Conservation (phyloP, 2,329 filamentous ascomycete genomes). For the Raffaelea deltoideospora region DNA sequence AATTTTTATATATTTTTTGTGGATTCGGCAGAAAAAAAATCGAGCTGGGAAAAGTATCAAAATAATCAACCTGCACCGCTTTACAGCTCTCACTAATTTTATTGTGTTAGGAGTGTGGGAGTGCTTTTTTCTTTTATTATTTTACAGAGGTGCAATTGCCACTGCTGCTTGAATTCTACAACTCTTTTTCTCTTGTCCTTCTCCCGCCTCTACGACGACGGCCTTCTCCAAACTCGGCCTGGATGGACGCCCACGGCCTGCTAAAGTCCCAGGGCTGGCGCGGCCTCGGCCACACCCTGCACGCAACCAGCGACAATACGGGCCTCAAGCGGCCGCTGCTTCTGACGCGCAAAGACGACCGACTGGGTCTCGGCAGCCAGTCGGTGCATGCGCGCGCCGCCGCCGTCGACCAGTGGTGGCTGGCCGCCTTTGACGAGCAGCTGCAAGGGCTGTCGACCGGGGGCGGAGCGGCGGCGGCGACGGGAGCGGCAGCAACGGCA, state of each 20-base stretch:
- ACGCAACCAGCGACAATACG: conserved; percentile 53
- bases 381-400: conserved; percentile 43
- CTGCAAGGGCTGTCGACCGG: conserved; percentile 58
- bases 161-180: no score
- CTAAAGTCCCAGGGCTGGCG: conserved; percentile 82
- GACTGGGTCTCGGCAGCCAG: conserved; percentile 67
- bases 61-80: no score
- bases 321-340: conserved; percentile 75
- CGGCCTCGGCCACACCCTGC: conserved; percentile 75
- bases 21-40: no score
- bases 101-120: no score
- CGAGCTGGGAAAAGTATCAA: no score
- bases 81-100: no score
- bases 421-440: conserved; percentile 84
- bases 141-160: no score
- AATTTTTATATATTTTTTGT: no score
- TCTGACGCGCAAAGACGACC: conserved; percentile 68
- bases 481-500: conserved; percentile 36
- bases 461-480: conserved; percentile 36
- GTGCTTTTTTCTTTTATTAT: not conserved
- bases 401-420: conserved; percentile 84
- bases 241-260: conserved; percentile 81
- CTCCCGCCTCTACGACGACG: no score
- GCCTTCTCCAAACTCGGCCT: no score
- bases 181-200: no score